Evolutionary conservation across 805 yeast genomes (phyloP), one percentile per base, ranked within the genome.

Genomic region (Candida tibetensis): DNA sequence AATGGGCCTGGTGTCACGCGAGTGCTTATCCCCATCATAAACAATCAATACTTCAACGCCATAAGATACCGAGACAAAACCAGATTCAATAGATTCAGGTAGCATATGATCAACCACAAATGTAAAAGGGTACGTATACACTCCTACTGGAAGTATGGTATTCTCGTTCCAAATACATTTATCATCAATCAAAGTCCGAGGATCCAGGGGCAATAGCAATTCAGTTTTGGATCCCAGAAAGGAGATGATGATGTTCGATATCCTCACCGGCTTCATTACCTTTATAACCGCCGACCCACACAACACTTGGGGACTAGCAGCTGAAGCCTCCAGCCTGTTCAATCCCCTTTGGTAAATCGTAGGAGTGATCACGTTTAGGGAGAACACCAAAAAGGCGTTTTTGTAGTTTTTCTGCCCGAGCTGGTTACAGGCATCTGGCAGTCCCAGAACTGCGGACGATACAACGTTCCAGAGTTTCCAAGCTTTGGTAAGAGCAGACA

Each of bases 111-210:
- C 45, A 7, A 46, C 38, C 13, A 42, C 21, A 30, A 48, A 48
- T 9, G 32, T 29, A 18, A 46, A 48, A 3, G 51, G 42, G 25
- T 38, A 48, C 16, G 44, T 41, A 19, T 48, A 48, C 4, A 44
- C 36, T 5, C 49, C 50, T 4, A 36, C 35, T 3, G 36, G 27
- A 12, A 39, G 19, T 12, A n/a, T 16, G 32, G 17, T 13, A 5
- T 38, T 18, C 13, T 27, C 28, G 15, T 32, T 29, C 45, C 46
- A 45, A 8, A 36, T 28, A 9, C 22, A 32, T 18, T 25, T 34
- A 17, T 44, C 43, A 21, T 41, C 40, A 12, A 41, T 18, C 9
- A 44, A 30, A 5, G 10, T 10, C 9, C 9, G 9, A 10, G 25
- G 25, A 7, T 7, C 9, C 25, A 10, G 9, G 7, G 25, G 9